phyloP scores from a whole-genome alignment of 139 green algal genomes.

The Coccomyxa sp. region DNA sequence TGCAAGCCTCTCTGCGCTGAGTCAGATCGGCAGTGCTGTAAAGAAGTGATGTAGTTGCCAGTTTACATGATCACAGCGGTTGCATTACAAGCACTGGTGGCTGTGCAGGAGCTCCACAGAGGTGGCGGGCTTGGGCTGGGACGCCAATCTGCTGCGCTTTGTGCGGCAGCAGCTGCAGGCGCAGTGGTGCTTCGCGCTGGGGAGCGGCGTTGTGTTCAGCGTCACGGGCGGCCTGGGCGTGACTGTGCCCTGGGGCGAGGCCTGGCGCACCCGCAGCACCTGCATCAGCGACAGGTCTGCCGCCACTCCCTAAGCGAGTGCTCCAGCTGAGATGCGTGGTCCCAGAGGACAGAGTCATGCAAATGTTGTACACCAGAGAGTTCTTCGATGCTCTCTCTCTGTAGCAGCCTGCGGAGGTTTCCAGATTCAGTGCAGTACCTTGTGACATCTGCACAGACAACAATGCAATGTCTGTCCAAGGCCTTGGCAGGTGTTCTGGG shows the following conservation, averaged over 20 bases:
- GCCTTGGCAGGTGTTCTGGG: too few relatives aligned
- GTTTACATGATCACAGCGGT: neutral
- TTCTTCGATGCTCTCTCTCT: neutral
- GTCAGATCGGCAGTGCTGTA: neutral
- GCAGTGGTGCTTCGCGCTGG: constrained; percentile 9
- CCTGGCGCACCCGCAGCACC: constrained; percentile 9
- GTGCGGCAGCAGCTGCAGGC: constrained; percentile 36
- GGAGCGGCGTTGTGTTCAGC: constrained; percentile 8
- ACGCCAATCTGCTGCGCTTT: constrained; percentile 37
- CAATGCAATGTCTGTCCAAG: neutral
- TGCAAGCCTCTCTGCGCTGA: neutral
- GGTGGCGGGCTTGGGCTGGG: constrained; percentile 45
- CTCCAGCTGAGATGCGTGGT: neutral
- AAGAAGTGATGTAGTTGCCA: neutral
- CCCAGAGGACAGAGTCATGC: neutral
- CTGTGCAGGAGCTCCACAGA: constrained; percentile 32
- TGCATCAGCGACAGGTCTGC: constrained; percentile 48
- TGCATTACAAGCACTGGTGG: neutral
- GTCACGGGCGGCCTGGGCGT: constrained; percentile 29
- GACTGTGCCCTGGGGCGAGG: constrained; percentile 50
- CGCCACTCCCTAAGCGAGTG: neutral
- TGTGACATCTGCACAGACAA: neutral
- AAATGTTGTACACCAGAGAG: neutral
- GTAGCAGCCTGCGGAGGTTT: neutral
- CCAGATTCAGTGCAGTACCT: neutral